Evolutionary conservation across 805 yeast genomes (phyloP), one percentile per base, ranked within the genome.

Genomic region (Osmozyma mogii): DNA sequence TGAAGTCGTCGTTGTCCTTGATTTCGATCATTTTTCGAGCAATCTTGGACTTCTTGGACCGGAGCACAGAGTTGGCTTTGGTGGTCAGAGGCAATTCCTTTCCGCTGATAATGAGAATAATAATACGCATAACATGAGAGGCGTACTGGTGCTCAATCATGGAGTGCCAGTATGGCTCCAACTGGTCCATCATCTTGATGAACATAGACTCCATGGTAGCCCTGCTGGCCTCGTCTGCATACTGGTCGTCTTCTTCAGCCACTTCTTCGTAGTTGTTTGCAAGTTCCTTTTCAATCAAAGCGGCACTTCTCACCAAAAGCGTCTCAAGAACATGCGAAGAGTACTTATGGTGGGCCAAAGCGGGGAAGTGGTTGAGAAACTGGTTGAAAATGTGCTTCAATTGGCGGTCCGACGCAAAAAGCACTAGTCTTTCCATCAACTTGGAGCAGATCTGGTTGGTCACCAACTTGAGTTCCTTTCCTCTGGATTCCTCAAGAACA

Each of bases 361-460:
- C 73, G n/a, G 70, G 73, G 43, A 84, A 80, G 40, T 81, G 81
- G n/a, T 82, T 84, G 24, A 65, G 65, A 47, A 87, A 82, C 1
- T 78, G 72, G 35, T 66, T 68, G 53, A 79, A 82, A 1, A 88
- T 49, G 18, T 64, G 61, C 43, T 77, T 76, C 35, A 85, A 54
- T 51, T 85, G 94, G 9, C 56, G 61, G 37, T 75, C 78, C 16
- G 69, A 65, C 10, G 88, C 79, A 12, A 64, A 58, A 24, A 83
- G 56, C n/a, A 89, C 70, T 37, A 89, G 60, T 49, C 98, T 68
- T 56, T 89, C 98, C 65, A 92, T 68, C 35, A 92, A 65, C 52
- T 89, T 89, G 15, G 97, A 89, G 54, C 96, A 87, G 34, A 89
- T 85, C 49, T 88, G 96, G 49, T 89, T 88, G 3, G 96, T 89